A percentile compares a stretch with the other conserved stretches of the same genome.
Evolutionary conservation across 2,329 filamentous ascomycete species (phyloP).

Genomic region (Plectosphaerella cucumerina): DNA sequence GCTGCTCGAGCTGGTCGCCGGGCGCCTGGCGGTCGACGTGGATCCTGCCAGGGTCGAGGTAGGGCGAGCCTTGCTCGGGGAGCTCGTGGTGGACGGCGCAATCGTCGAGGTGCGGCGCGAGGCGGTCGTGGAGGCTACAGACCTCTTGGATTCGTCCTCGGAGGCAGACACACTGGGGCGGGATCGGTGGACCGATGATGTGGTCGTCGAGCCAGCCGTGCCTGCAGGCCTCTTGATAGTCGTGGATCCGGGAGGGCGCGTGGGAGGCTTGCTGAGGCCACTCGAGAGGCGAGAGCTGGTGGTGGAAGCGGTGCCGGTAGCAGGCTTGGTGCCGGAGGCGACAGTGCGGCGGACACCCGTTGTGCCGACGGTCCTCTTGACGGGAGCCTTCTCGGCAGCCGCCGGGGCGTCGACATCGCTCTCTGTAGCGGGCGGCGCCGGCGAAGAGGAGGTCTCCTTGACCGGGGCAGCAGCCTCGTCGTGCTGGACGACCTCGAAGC

Average conservation of each 20-base stretch:
- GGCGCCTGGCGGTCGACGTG: conserved; percentile 25
- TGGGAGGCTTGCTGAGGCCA: conserved; percentile 43
- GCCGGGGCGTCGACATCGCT: conserved; percentile 13
- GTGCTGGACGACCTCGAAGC: conserved; percentile 38
- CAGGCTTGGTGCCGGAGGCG: conserved; percentile 21
- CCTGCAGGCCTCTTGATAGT: conserved; percentile 22
- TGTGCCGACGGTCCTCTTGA: conserved; percentile 31
- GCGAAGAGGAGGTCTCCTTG: not conserved
- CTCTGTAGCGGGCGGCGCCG: conserved; percentile 23
- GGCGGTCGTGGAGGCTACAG: conserved; percentile 29
- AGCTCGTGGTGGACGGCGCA: conserved; percentile 31
- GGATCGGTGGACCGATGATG: conserved; percentile 38
- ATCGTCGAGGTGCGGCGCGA: conserved; percentile 40
- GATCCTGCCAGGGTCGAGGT: conserved; percentile 24
- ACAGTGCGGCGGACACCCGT: conserved; percentile 27
- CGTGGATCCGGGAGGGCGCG: conserved; percentile 37
- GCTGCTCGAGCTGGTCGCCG: conserved; percentile 16
- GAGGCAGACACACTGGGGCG: conserved; percentile 44
- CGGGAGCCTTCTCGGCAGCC: conserved; percentile 10
- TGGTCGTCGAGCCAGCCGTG: conserved; percentile 22
- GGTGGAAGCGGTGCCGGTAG: conserved; percentile 22
- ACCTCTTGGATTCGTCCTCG: conserved; percentile 45
- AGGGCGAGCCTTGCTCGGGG: conserved; percentile 26
- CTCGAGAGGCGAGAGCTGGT: conserved; percentile 30
- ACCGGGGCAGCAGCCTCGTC: conserved; percentile 28